These are phyloP conservation scores for Phytophthora lateralis DNA, from an alignment of 352 stramenopile species.

Conservation along the genomic window DNA sequence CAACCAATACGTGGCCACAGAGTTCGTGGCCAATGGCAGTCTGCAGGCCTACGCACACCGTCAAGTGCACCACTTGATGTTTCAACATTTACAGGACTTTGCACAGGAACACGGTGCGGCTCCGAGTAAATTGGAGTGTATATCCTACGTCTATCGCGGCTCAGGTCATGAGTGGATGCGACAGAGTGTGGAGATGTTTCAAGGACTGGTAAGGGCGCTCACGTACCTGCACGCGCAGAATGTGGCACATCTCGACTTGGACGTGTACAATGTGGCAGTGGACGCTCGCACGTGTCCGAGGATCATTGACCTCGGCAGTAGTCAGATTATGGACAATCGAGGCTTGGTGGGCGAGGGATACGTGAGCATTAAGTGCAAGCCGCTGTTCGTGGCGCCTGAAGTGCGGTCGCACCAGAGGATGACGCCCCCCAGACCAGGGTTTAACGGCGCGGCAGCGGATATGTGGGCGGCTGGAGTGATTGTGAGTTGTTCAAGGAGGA, in stretches of 20 bases:
- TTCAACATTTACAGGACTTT: conserved; percentile 76
- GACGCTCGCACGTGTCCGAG: conserved; percentile 56
- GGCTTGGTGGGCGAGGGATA: conserved; percentile 58
- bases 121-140: conserved; percentile 79
- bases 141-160: conserved; percentile 78
- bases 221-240: conserved; percentile 83
- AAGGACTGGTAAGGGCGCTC: conserved; percentile 66
- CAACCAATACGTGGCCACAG: conserved; percentile 86
- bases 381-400: conserved; percentile 77
- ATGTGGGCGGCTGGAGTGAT: conserved; percentile 85
- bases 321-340: conserved; percentile 76
- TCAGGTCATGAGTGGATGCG: conserved; percentile 82
- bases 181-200: conserved; percentile 70
- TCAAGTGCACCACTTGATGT: conserved; percentile 69
- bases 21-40: conserved; percentile 83
- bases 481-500: conserved; percentile 43
- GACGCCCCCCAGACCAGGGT: conserved; percentile 61
- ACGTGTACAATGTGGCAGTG: conserved; percentile 88
- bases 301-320: conserved; percentile 84
- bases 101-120: conserved; percentile 55
- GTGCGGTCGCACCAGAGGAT: conserved; percentile 66
- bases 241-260: conserved; percentile 81
- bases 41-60: conserved; percentile 75
- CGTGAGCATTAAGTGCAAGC: conserved; percentile 87
- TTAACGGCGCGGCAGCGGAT: conserved; percentile 74